Conservation (phyloP, 345 rosid genomes). For the Eutrema yunnanense region DNA sequence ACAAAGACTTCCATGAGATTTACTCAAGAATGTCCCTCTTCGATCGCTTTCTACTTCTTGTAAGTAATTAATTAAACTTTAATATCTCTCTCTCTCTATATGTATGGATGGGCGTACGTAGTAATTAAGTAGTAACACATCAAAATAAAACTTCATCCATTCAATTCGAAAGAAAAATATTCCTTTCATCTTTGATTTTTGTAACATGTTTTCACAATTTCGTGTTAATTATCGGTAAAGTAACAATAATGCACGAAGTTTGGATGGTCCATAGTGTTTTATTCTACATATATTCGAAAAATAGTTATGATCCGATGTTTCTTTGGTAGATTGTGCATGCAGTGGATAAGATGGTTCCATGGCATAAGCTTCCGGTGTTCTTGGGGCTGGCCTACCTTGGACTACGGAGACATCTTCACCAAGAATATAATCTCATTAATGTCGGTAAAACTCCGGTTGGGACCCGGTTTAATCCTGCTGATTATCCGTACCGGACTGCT, state of each 20-base stretch:
- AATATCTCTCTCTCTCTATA: no score
- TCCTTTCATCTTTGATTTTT: no score
- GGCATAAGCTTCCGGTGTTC: slow-evolving; percentile 52
- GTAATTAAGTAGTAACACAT: no score
- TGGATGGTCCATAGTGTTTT: not conserved
- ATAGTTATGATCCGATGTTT: not conserved
- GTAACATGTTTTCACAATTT: no score
- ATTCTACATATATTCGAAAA: not conserved
- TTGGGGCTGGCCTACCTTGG: slow-evolving; percentile 41
- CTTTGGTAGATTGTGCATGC: slow-evolving; percentile 39
- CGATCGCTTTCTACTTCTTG: no score
- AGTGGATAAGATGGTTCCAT: slow-evolving; percentile 39
- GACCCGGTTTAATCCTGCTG: slow-evolving; percentile 38
- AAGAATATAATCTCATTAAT: slow-evolving; percentile 46
- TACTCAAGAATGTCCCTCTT: no score
- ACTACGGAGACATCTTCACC: slow-evolving; percentile 48
- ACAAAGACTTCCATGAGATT: no score
- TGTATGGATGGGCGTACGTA: no score
- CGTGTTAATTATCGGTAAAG: no score
- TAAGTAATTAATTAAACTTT: no score
- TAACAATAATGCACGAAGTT: not conserved
- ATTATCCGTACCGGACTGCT: slow-evolving; percentile 46
- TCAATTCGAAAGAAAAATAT: no score
- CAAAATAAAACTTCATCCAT: no score
- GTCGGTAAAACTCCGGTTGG: slow-evolving; percentile 46